Base-by-base conservation (phyloP, 2,329 filamentous ascomycete genomes). In the Emericellopsis cladophorae region DNA sequence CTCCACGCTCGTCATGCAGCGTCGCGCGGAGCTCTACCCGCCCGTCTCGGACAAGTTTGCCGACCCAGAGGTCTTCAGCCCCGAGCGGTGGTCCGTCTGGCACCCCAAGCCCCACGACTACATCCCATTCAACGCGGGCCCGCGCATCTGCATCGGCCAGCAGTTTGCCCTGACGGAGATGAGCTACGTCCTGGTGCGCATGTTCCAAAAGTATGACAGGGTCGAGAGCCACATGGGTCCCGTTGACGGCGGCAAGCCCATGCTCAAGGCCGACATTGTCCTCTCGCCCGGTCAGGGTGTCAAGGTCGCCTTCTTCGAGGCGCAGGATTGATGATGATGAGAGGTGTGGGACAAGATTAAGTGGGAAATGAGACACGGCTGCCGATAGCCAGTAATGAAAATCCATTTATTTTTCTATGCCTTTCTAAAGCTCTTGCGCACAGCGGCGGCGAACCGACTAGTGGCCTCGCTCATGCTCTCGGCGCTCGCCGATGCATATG, bases 81-180 rank as follows among this genome's bases (percentile, higher is more conserved):
- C 83, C 1, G 81, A 85, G 37, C 67, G 82, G 43, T 88, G 82
- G 82, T 61, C 59, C 39, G 45, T 59, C 48, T 76, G 76, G 71
- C 72, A 76, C 52, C 79, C 79, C 1, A 72, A 70, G 52, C 74
- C 75, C 0, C 84, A 81, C 76, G 72, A 79, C 46, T 87, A 83
- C 54, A 70, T 87, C 34, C 82, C 83, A 4, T 86, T 87, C 59
- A 86, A 85, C 54, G 79, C 79, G 10, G 82, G 81, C 1, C 79
- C 82, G 35, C 66, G 83, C 26, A 82, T 85, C 53, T 85, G 83
- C 58, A 76, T 88, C 44, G 82, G 83, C 2, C 82, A 90, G 67
- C 82, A 90, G 58, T 90, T 88, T 56, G 85, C 84, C 12, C 61
- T 89, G 37, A 86, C 82, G 0, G 82, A 89, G 65, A 84, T 84